Conservation (phyloP, 2,329 filamentous ascomycete genomes). For the Aspergillus flavus region DNA sequence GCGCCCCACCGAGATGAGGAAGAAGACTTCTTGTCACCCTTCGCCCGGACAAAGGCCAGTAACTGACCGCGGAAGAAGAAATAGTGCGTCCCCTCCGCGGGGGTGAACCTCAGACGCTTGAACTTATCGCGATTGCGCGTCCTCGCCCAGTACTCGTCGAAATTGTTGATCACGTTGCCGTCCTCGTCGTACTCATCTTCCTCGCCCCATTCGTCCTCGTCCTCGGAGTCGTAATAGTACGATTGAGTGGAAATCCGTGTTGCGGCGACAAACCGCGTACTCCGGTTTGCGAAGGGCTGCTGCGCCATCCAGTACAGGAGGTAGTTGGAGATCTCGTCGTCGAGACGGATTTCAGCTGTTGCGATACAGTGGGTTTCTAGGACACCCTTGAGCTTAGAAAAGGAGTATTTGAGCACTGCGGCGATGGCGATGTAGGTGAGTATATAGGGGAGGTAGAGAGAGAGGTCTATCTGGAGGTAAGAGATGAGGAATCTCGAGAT, state of each 20-base stretch:
- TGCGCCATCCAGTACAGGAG: constrained; percentile 69
- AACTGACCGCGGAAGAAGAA: constrained; percentile 67
- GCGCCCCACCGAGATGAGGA: constrained; percentile 13
- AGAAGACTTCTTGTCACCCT: constrained; percentile 25
- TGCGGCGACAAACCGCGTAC: constrained; percentile 64
- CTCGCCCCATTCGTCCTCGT: constrained; percentile 21
- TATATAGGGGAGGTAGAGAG: constrained; percentile 63
- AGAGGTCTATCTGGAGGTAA: constrained; percentile 64
- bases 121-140: constrained; percentile 41
- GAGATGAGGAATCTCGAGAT: constrained; percentile 56
- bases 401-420: constrained; percentile 57
- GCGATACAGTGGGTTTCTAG: constrained; percentile 63
- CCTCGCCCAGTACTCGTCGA: constrained; percentile 45
- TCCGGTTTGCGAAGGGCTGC: constrained; percentile 62
- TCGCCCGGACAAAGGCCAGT: constrained; percentile 44
- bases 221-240: constrained; percentile 32
- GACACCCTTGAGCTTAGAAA: constrained; percentile 51
- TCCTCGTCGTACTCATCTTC: constrained; percentile 32
- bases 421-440: constrained; percentile 53
- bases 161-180: constrained; percentile 41
- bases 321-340: constrained; percentile 74
- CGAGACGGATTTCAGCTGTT: constrained; percentile 65
- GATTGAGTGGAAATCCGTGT: constrained; percentile 49
- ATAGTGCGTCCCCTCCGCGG: constrained; percentile 65
- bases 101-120: constrained; percentile 58